phyloP scores from a whole-genome alignment of 1,284 basidiomycete species.

The Trichosporon inkin region DNA sequence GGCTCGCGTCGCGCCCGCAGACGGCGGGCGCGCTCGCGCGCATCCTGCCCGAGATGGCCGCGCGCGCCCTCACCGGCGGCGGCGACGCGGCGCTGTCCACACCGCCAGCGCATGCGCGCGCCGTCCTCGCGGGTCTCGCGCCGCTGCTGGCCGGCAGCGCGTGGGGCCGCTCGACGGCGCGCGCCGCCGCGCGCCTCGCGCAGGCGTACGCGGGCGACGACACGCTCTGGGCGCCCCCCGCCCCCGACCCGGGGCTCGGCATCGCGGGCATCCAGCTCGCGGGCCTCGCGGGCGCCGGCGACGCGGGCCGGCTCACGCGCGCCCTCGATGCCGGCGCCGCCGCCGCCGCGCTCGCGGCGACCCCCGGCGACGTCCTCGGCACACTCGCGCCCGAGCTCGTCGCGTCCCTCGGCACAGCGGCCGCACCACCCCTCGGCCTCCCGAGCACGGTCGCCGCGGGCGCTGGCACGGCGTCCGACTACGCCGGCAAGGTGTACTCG shows the following conservation, averaged over 20 bases:
- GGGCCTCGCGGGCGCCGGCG: not conserved
- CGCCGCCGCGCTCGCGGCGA: slow-evolving; percentile 5
- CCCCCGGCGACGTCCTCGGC: slow-evolving; percentile 13
- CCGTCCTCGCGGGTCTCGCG: slow-evolving; percentile 5
- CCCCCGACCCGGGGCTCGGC: not conserved
- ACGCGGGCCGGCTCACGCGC: not conserved
- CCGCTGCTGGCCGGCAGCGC: slow-evolving; percentile 4
- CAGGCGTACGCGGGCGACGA: not conserved
- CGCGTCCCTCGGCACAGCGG: slow-evolving; percentile 12
- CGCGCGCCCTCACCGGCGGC: slow-evolving; percentile 13
- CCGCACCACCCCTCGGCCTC: slow-evolving; percentile 19
- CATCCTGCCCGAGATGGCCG: slow-evolving; percentile 12
- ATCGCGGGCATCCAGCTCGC: not conserved
- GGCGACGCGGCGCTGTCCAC: not conserved
- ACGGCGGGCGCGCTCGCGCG: slow-evolving; percentile 7
- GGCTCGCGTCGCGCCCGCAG: not conserved
- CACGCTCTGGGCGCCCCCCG: not conserved
- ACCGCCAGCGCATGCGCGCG: slow-evolving; percentile 8
- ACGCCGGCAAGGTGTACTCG: slow-evolving; percentile 27
- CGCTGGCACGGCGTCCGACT: slow-evolving; percentile 18
- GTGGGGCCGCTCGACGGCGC: not conserved
- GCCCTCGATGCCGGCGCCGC: slow-evolving; percentile 11
- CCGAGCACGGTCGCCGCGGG: slow-evolving; percentile 10
- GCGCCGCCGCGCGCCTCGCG: not conserved
- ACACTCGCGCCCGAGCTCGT: slow-evolving; percentile 19